phyloP scores from a whole-genome alignment of 768 basidiomycete genomes.

The Boletus coccyginus region DNA sequence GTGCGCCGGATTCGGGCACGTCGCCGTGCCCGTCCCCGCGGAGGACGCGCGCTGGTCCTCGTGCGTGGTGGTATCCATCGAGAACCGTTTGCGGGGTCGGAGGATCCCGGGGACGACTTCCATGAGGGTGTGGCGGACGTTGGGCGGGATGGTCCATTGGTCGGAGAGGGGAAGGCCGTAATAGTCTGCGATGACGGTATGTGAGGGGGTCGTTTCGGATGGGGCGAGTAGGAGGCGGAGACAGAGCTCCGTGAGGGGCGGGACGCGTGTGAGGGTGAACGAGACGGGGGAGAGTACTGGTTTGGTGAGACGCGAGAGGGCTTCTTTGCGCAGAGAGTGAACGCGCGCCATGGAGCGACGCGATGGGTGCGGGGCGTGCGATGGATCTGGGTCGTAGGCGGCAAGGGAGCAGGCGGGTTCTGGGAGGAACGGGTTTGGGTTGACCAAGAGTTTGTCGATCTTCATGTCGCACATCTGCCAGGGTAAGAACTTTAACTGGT shows the following conservation, averaged over 20 bases:
- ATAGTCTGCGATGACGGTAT: constrained; percentile 19
- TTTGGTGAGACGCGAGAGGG: background rate
- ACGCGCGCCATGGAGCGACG: constrained; percentile 16
- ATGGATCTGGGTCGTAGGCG: background rate
- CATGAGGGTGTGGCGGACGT: constrained; percentile 25
- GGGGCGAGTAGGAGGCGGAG: constrained; percentile 37
- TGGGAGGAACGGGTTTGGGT: constrained; percentile 59
- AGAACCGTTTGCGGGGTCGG: constrained; percentile 21
- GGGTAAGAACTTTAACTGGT: constrained; percentile 58
- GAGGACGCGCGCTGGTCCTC: background rate
- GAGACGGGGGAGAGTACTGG: constrained; percentile 21
- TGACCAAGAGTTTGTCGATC: constrained; percentile 44
- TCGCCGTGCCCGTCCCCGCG: constrained; percentile 22
- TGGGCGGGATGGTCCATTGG: constrained; percentile 24
- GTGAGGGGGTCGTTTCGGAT: background rate
- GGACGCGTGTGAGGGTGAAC: constrained; percentile 18
- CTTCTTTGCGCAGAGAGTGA: constrained; percentile 7
- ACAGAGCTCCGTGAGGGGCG: constrained; percentile 37
- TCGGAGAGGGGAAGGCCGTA: constrained; percentile 33
- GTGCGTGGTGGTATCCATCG: constrained; percentile 3
- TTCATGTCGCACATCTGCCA: constrained; percentile 61
- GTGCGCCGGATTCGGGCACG: constrained; percentile 44
- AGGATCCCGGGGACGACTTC: constrained; percentile 30
- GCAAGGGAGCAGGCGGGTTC: constrained; percentile 26
- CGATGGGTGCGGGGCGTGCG: background rate